Percentiles rank a stretch among this genome's conserved stretches.
Evolutionary conservation across 805 yeast genomes (phyloP).

Genomic region (Phaffomyces opuntiae): DNA sequence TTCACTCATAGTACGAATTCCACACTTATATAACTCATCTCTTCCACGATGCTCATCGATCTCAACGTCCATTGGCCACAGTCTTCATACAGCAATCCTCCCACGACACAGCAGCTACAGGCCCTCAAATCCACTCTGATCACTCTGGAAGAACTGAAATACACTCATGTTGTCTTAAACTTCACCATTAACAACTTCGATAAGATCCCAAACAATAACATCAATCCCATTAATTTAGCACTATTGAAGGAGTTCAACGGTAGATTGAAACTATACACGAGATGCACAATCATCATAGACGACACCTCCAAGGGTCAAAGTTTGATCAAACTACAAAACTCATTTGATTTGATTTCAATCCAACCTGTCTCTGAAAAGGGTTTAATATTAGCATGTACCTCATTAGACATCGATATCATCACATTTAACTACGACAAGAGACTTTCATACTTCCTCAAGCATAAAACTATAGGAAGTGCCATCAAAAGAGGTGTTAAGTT

Average conservation of each 20-base stretch:
- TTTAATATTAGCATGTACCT: constrained; percentile 63
- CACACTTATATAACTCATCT: too few species aligned
- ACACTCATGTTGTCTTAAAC: constrained; percentile 72
- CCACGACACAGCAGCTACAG: constrained; percentile 35
- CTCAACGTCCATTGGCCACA: constrained; percentile 73
- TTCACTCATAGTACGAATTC: neutral
- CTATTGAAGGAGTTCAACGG: constrained; percentile 19
- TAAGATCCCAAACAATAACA: constrained; percentile 37
- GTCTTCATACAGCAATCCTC: constrained; percentile 35
- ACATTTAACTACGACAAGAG: constrained; percentile 61
- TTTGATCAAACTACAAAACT: constrained; percentile 31
- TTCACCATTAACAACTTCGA: constrained; percentile 44
- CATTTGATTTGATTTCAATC: constrained; percentile 77
- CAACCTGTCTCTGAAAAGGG: constrained; percentile 78
- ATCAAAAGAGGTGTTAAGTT: constrained; percentile 74
- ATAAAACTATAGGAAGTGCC: constrained; percentile 79
- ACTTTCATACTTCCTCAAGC: constrained; percentile 72
- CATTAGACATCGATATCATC: constrained; percentile 74
- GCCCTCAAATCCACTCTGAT: constrained; percentile 42
- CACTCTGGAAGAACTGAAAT: constrained; percentile 55
- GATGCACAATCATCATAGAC: constrained; percentile 70
- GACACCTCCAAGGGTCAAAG: constrained; percentile 75
- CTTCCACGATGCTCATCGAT: constrained; percentile 44
- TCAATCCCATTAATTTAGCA: constrained; percentile 36
- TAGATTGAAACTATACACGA: constrained; percentile 47